phyloP scores from a whole-genome alignment of 371 early-diverging fungal species.

The Phascolomyces articulosus region DNA sequence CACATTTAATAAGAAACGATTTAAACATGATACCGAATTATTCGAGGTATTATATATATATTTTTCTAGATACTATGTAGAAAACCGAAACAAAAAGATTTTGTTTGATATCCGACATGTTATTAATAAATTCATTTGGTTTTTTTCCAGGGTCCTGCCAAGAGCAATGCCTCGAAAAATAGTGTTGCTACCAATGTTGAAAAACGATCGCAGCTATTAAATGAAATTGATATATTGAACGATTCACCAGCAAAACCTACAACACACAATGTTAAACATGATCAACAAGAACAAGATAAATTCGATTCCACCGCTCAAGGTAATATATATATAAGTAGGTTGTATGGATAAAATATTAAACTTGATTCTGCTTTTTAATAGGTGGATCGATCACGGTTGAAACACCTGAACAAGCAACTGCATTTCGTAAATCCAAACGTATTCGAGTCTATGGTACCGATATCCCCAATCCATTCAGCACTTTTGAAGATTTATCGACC shows the following conservation, averaged over 20 bases:
- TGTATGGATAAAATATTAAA: not conserved
- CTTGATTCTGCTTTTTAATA: not conserved
- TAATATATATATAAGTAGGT: not conserved
- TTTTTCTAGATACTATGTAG: no score
- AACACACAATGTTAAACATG: constrained; percentile 7
- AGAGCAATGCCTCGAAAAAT: constrained; percentile 22
- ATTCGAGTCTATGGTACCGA: constrained; percentile 89
- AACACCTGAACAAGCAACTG: constrained; percentile 24
- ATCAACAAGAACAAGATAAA: constrained; percentile 26
- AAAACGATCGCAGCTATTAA: constrained; percentile 36
- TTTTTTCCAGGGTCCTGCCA: not conserved
- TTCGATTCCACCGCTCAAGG: constrained; percentile 12
- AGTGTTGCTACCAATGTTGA: constrained; percentile 40
- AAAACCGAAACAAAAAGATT: no score
- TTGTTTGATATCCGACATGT: not conserved
- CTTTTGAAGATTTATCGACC: constrained; percentile 76
- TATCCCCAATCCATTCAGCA: constrained; percentile 81
- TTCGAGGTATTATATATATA: constrained; percentile 57
- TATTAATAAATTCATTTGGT: not conserved
- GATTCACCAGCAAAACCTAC: constrained; percentile 25
- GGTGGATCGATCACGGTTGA: not conserved
- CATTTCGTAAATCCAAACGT: constrained; percentile 70
- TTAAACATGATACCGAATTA: constrained; percentile 71
- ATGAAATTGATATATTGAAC: constrained; percentile 52
- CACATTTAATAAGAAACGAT: constrained; percentile 82